Conservation (phyloP, 148 eudicot genomes). For the Limonium bicolor region DNA sequence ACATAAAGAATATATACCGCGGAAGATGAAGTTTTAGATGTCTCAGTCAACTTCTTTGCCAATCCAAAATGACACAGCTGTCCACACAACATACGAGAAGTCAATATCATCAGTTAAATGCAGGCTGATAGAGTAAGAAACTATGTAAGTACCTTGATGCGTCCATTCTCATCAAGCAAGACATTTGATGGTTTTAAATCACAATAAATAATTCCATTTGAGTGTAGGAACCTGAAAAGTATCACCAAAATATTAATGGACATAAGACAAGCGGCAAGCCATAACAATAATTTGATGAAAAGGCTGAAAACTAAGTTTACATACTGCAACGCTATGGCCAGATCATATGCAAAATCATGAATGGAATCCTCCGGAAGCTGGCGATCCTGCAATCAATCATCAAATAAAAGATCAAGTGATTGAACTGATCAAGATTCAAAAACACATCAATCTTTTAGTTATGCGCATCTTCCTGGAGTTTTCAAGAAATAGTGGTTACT, state of each 20-base stretch:
- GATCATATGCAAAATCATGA: constrained; percentile 62
- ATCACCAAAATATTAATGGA: not conserved
- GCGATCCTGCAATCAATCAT: constrained; percentile 40
- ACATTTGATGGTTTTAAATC: constrained; percentile 91
- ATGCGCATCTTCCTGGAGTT: too few species aligned
- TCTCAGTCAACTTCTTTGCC: constrained; percentile 79
- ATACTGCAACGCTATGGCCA: constrained; percentile 78
- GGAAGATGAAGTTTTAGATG: constrained; percentile 54
- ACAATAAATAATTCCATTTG: constrained; percentile 87
- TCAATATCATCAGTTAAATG: not conserved
- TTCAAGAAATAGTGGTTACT: too few species aligned
- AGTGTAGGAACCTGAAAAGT: constrained; percentile 58
- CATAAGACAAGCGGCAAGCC: not conserved
- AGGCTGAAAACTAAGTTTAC: constrained; percentile 11
- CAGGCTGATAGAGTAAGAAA: not conserved
- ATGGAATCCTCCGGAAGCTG: constrained; percentile 95
- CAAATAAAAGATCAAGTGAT: constrained; percentile 1
- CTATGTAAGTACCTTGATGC: constrained; percentile 45
- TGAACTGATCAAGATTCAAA: too few species aligned
- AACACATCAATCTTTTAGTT: too few species aligned
- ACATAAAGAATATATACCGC: constrained; percentile 55
- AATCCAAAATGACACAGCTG: constrained; percentile 83
- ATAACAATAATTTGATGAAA: constrained; percentile 4
- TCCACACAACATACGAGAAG: not conserved
- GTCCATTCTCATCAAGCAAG: constrained; percentile 88